phyloP scores from a whole-genome alignment of 2,329 filamentous ascomycete species.

The Sporothrix dimorphospora region DNA sequence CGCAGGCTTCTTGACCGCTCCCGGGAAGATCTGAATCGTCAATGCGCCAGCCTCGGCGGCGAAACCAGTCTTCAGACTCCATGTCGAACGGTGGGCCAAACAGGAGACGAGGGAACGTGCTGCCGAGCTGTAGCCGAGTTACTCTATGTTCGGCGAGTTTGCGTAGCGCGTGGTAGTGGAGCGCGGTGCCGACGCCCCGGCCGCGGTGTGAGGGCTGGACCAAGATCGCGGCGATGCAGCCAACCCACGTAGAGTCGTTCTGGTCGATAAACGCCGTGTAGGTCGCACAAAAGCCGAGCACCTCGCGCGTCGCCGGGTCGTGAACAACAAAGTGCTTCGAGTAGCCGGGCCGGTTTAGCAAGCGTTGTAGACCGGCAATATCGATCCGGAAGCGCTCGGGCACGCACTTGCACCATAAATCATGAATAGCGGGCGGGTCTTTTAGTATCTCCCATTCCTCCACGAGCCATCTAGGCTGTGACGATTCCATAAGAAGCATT shows the following conservation, averaged over 20 bases:
- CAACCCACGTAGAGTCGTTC: constrained; percentile 56
- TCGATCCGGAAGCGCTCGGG: constrained; percentile 52
- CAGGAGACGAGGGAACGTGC: constrained; percentile 61
- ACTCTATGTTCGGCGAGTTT: constrained; percentile 56
- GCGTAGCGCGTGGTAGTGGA: constrained; percentile 56
- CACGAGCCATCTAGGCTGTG: constrained; percentile 47
- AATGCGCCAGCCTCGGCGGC: constrained; percentile 57
- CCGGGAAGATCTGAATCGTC: constrained; percentile 47
- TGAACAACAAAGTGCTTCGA: constrained; percentile 61
- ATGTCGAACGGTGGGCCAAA: constrained; percentile 55
- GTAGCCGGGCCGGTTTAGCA: constrained; percentile 59
- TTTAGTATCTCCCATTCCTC: constrained; percentile 46
- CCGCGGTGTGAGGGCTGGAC: constrained; percentile 53
- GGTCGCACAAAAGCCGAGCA: constrained; percentile 63
- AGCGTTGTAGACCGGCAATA: constrained; percentile 46
- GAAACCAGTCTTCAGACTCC: constrained; percentile 55
- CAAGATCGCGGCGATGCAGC: constrained; percentile 58
- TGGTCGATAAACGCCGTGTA: constrained; percentile 61
- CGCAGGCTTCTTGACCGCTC: constrained; percentile 53
- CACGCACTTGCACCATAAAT: constrained; percentile 53
- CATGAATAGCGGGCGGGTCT: constrained; percentile 48
- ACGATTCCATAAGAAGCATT: constrained; percentile 39
- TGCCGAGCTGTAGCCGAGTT: constrained; percentile 58
- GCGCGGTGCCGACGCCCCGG: constrained; percentile 56
- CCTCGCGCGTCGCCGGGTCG: constrained; percentile 47